These are phyloP conservation scores for Rhodotorula kratochvilovae DNA, from an alignment of 768 basidiomycete species.

Conservation along the genomic window DNA sequence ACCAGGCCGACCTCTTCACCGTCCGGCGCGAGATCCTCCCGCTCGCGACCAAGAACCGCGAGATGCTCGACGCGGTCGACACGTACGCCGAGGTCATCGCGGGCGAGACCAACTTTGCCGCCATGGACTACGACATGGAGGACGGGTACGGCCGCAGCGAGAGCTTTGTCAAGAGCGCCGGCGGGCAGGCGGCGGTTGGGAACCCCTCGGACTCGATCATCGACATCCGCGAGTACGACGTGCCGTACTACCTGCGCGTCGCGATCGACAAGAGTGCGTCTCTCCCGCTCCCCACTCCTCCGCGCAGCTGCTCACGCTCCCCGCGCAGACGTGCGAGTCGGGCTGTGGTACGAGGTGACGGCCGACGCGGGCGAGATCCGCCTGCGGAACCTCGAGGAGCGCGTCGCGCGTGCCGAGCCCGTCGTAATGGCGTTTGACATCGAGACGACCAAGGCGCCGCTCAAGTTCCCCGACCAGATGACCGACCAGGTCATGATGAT, in stretches of 20 bases:
- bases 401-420: constrained; percentile 96
- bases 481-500: constrained; percentile 99
- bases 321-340: constrained; percentile 74
- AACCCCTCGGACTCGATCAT: constrained; percentile 90
- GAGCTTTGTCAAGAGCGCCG: constrained; percentile 12
- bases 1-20: constrained; percentile 82
- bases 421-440: constrained; percentile 99
- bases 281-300: not conserved
- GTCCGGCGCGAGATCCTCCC: constrained; percentile 86
- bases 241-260: constrained; percentile 96
- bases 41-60: constrained; percentile 79
- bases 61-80: constrained; percentile 90
- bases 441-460: constrained; percentile 97
- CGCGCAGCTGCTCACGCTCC: constrained; percentile 54
- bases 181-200: constrained; percentile 5
- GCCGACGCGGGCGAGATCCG: constrained; percentile 63
- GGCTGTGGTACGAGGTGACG: constrained; percentile 94
- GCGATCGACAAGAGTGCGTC: constrained; percentile 81
- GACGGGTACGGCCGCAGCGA: constrained; percentile 50
- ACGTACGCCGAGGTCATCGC: constrained; percentile 94
- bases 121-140: constrained; percentile 50
- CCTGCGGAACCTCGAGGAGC: constrained; percentile 66
- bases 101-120: constrained; percentile 50
- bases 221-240: constrained; percentile 92
- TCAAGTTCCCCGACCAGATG: constrained; percentile 93